Evolutionary conservation across 768 basidiomycete genomes (phyloP), one percentile per base, ranked within the genome.

Genomic region (Amanita rimosa): DNA sequence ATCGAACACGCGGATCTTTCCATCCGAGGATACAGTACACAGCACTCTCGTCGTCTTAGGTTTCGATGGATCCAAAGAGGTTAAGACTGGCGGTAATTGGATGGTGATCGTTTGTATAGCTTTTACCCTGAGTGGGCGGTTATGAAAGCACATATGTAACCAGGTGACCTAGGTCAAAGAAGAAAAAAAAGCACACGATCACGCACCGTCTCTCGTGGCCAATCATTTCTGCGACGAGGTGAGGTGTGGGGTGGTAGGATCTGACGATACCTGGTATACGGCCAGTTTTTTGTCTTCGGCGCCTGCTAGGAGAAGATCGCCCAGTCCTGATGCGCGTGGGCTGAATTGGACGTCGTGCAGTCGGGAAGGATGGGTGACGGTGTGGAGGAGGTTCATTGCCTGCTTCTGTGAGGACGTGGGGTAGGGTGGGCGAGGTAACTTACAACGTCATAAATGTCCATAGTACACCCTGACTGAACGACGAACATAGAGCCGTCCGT

Each of bases 201-300:
- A 29, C 29, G 34, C 26, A 93, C 95, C 95, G 79, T 64, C 95
- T 96, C 11, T 70, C 65, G 59, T 97, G 95, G 0, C 96, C 95
- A 0, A 77, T 62, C 64, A 94, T 68, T 49, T 78, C 67, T 4
- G 85, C 88, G 22, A 87, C 67, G n/a, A 90, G 63, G 6, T 58
- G 69, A 1, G 86, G 85, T 2, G 85, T 2, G 67, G 47, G 4
- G 57, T 60, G 6, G 71, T 62, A 2, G 63, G 61, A 48, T 79
- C 72, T 11, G 66, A 58, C 3, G 71, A 69, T 26, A 88, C 53
- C 42, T 75, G 73, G 64, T 94, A 97, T 8, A 93, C 67, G 1
- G 91, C 77, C 2, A 90, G 69, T 57, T 87, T 87, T 55, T 85
- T 91, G 61, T 97, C 92, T 65, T 99, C 96, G 4, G 85, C 92